A percentile compares a stretch with the other conserved stretches of the same genome.
These are phyloP conservation scores for Carallia pectinifolia DNA, from an alignment of 345 rosid genomes.

Conservation along the genomic window DNA sequence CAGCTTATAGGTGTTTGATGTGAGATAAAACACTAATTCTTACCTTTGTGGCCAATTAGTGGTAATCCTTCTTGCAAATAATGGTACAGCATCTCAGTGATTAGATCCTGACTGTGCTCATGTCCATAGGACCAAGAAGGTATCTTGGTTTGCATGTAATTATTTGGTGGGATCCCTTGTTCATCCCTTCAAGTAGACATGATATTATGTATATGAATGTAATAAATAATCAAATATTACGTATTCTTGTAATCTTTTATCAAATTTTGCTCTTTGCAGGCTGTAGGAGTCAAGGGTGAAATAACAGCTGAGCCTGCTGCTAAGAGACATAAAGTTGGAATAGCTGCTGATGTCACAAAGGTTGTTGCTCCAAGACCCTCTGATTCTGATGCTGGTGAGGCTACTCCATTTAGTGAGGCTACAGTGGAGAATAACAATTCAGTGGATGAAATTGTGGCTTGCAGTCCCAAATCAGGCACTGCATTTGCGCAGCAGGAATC, in stretches of 20 bases:
- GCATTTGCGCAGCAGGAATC: conserved; percentile 38
- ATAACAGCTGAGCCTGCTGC: conserved; percentile 52
- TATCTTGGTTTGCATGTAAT: too few species aligned
- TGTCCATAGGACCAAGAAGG: too few species aligned
- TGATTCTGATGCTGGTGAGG: conserved; percentile 33
- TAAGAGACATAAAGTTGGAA: conserved; percentile 58
- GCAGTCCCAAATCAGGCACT: conserved; percentile 33
- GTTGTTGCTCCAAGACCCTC: conserved; percentile 30
- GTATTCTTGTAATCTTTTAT: conserved; percentile 13
- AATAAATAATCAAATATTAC: background rate
- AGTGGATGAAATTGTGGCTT: conserved; percentile 37
- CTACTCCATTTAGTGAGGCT: conserved; percentile 38
- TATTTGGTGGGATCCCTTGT: too few species aligned
- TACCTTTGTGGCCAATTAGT: too few species aligned
- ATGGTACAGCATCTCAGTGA: too few species aligned
- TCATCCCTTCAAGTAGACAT: background rate
- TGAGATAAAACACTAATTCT: too few species aligned
- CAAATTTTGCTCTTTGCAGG: conserved; percentile 47
- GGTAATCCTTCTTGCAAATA: too few species aligned
- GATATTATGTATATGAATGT: background rate
- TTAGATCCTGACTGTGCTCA: too few species aligned
- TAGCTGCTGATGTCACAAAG: conserved; percentile 39
- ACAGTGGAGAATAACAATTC: conserved; percentile 39
- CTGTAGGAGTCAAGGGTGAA: conserved; percentile 66
- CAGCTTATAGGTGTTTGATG: too few species aligned